Evolutionary conservation across 192 early-diverging fungal genomes (phyloP).

Genomic region (Obelidium mucronatum): DNA sequence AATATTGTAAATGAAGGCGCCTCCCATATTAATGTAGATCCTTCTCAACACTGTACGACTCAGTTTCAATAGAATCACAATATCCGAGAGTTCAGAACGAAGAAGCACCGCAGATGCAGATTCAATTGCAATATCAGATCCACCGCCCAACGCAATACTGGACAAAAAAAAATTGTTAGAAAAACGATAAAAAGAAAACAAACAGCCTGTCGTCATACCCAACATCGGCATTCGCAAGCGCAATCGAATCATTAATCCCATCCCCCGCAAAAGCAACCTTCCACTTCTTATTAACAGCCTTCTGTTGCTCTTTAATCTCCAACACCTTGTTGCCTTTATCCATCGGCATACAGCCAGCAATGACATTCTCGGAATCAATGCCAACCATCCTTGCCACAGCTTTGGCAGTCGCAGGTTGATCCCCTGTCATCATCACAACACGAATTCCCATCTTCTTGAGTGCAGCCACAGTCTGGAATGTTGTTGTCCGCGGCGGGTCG

Average conservation of each 20-base stretch:
- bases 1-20: slow-evolving; percentile 89
- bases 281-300: slow-evolving; percentile 55
- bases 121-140: slow-evolving; percentile 91
- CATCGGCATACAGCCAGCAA: slow-evolving; percentile 75
- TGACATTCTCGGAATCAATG: slow-evolving; percentile 57
- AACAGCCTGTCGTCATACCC: slow-evolving; percentile 69
- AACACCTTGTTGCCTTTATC: slow-evolving; percentile 72
- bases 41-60: slow-evolving; percentile 77
- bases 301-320: slow-evolving; percentile 7
- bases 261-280: slow-evolving; percentile 93
- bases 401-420: slow-evolving; percentile 67
- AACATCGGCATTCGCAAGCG: slow-evolving; percentile 87
- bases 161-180: background rate
- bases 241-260: slow-evolving; percentile 95
- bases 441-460: slow-evolving; percentile 63
- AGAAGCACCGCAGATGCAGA: slow-evolving; percentile 85
- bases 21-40: slow-evolving; percentile 86
- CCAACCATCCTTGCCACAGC: slow-evolving; percentile 72
- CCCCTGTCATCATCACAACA: slow-evolving; percentile 85
- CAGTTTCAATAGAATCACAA: slow-evolving; percentile 81
- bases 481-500: slow-evolving; percentile 70
- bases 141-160: slow-evolving; percentile 84
- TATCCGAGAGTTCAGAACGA: slow-evolving; percentile 76
- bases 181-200: slow-evolving; percentile 20
- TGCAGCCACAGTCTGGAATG: slow-evolving; percentile 54